phyloP scores from a whole-genome alignment of 768 basidiomycete species.

The Amanita fuliginea region DNA sequence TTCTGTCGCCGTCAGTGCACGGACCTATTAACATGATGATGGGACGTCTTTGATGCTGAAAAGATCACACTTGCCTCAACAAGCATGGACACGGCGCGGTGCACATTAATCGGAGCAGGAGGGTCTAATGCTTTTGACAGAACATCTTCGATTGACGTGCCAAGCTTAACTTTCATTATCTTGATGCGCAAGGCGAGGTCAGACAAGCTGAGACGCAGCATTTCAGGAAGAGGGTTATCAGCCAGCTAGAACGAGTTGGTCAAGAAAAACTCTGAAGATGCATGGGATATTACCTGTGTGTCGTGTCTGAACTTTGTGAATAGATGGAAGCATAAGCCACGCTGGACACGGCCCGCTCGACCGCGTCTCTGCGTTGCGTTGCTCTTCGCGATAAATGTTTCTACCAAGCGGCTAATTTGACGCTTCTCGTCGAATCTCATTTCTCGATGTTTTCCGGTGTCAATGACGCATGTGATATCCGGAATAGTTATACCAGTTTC shows the following conservation, averaged over 20 bases:
- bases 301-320: conserved; percentile 88
- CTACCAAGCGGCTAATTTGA: conserved; percentile 83
- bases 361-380: conserved; percentile 87
- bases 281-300: conserved; percentile 37
- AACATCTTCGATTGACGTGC: conserved; percentile 81
- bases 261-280: background rate
- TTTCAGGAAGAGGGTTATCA: conserved; percentile 89
- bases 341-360: conserved; percentile 83
- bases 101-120: conserved; percentile 75
- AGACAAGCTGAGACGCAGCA: conserved; percentile 86
- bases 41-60: conserved; percentile 2
- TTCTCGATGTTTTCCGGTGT: conserved; percentile 88
- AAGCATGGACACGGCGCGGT: conserved; percentile 81
- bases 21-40: conserved; percentile 38
- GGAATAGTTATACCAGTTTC: conserved; percentile 99
- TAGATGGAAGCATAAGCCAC: conserved; percentile 88
- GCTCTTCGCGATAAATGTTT: conserved; percentile 85
- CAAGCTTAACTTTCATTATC: conserved; percentile 85
- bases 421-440: conserved; percentile 99
- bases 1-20: conserved; percentile 74
- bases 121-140: conserved; percentile 85
- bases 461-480: conserved; percentile 94
- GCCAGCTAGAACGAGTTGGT: conserved; percentile 44
- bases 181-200: conserved; percentile 88
- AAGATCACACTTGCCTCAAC: conserved; percentile 51